These are phyloP conservation scores for Tanacetum coccineum DNA, from an alignment of 129 eudicot genomes.

Conservation along the genomic window DNA sequence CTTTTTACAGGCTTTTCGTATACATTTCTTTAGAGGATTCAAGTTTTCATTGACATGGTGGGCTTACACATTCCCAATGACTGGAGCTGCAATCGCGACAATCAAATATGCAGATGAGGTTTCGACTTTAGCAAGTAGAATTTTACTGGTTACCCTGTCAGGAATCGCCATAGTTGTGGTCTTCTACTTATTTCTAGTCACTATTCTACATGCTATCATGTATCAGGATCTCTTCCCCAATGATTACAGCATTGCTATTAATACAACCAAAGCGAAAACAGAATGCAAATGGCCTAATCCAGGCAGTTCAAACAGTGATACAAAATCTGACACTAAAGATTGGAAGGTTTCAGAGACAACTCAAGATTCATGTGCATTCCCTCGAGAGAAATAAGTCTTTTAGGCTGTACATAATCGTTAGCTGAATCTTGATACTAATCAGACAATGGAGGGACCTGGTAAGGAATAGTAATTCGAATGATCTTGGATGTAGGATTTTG, in stretches of 20 bases:
- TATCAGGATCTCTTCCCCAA: constrained; percentile 13
- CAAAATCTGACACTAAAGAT: not conserved
- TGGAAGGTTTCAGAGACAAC: too few relatives aligned
- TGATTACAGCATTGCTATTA: constrained; percentile 11
- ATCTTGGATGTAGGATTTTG: constrained; percentile 14
- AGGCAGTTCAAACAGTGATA: not conserved
- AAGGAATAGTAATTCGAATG: not conserved
- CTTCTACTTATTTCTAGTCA: not conserved
- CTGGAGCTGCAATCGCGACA: constrained; percentile 66
- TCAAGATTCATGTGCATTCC: not conserved
- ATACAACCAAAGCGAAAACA: not conserved
- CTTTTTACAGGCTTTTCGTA: constrained; percentile 33
- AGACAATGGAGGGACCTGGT: constrained; percentile 6
- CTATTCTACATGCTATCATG: constrained; percentile 7
- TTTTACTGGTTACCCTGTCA: constrained; percentile 5
- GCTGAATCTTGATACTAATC: constrained; percentile 10
- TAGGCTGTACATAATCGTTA: not conserved
- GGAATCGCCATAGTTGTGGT: constrained; percentile 3
- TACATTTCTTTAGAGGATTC: constrained; percentile 38
- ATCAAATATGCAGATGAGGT: constrained; percentile 45
- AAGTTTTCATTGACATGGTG: constrained; percentile 80
- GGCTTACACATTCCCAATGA: constrained; percentile 85
- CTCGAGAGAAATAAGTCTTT: not conserved
- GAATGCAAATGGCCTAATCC: constrained; percentile 9
- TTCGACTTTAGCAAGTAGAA: not conserved